Conservation (phyloP, 1,284 basidiomycete genomes). For the Ganoderma leucocontextum region DNA sequence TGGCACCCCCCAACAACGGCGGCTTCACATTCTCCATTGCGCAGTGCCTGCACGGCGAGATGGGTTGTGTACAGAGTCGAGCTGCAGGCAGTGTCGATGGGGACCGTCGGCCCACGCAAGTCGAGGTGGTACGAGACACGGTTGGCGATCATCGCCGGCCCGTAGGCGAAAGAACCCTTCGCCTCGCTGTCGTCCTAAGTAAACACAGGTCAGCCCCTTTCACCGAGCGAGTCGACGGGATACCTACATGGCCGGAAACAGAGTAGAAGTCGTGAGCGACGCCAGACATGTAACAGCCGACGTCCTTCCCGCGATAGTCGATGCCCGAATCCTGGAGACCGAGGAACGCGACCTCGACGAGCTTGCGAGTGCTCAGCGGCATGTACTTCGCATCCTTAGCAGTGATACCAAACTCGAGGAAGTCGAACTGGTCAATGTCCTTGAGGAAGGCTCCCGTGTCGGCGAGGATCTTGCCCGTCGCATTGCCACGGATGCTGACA, state of each 20-base stretch:
- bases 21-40: conserved; percentile 54
- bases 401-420: conserved; percentile 51
- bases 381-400: conserved; percentile 47
- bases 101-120: conserved; percentile 55
- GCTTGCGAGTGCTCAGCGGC: conserved; percentile 46
- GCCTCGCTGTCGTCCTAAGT: conserved; percentile 47
- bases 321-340: conserved; percentile 52
- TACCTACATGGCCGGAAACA: conserved; percentile 22
- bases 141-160: conserved; percentile 52
- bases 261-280: conserved; percentile 18
- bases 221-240: neutral
- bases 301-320: conserved; percentile 46
- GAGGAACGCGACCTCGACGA: conserved; percentile 49
- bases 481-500: neutral
- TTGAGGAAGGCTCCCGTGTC: conserved; percentile 48
- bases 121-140: conserved; percentile 60
- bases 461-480: neutral
- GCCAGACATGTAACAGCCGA: conserved; percentile 50
- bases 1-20: conserved; percentile 57
- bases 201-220: neutral
- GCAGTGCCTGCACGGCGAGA: conserved; percentile 54
- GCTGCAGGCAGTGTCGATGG: conserved; percentile 59
- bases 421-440: conserved; percentile 46
- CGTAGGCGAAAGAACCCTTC: conserved; percentile 47
- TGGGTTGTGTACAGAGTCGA: conserved; percentile 55